Percentiles rank a stretch among this genome's conserved stretches.
phyloP scores from a whole-genome alignment of 441 rosid genomes.

The Croton laevigatus region DNA sequence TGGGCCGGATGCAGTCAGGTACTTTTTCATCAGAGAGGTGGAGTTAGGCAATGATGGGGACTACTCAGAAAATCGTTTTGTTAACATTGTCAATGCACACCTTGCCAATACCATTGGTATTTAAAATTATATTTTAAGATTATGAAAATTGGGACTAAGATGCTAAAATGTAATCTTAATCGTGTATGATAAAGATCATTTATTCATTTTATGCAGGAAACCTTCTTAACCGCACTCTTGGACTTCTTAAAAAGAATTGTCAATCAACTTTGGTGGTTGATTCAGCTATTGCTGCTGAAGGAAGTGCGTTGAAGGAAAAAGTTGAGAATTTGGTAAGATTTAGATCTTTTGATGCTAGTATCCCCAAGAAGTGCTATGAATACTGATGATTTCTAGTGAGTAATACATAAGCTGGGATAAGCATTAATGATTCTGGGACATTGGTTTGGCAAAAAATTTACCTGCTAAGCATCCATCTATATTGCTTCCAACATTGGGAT shows the following conservation, averaged over 20 bases:
- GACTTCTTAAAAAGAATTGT: constrained; percentile 88
- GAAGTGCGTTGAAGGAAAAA: constrained; percentile 55
- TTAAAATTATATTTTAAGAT: too few relatives aligned
- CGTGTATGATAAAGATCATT: neutral
- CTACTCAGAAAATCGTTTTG: constrained; percentile 89
- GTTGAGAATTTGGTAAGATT: constrained; percentile 66
- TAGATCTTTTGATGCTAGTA: constrained; percentile 1
- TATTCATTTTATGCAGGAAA: constrained; percentile 52
- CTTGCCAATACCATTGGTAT: constrained; percentile 92
- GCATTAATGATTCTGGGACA: neutral
- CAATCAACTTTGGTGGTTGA: constrained; percentile 75
- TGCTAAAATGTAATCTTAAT: constrained; percentile 9
- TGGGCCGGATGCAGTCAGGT: constrained; percentile 88
- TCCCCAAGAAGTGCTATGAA: neutral
- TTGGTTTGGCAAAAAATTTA: neutral
- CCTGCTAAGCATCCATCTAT: neutral
- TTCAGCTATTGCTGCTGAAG: constrained; percentile 71
- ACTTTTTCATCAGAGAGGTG: constrained; percentile 86
- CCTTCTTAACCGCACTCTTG: constrained; percentile 92
- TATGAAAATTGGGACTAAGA: constrained; percentile 1
- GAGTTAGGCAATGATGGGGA: constrained; percentile 96
- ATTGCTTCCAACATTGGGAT: neutral
- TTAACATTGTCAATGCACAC: constrained; percentile 85
- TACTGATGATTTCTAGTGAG: neutral
- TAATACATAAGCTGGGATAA: neutral